Evolutionary conservation across 1,139 yeast genomes (phyloP).

Genomic region (Geotrichum armillariae): DNA sequence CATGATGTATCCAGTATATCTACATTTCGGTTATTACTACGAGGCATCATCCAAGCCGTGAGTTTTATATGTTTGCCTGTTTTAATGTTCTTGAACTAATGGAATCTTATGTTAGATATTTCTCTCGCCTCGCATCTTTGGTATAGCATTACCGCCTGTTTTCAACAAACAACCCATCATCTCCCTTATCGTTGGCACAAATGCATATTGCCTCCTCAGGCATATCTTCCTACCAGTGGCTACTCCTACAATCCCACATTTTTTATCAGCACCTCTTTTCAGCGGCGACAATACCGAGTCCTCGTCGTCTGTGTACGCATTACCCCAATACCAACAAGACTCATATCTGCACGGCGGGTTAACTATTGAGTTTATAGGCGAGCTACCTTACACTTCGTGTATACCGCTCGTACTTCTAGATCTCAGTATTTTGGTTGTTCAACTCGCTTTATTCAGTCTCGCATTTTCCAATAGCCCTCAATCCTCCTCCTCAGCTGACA

Average conservation of each 20-base stretch:
- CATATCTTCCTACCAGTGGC: conserved; percentile 24
- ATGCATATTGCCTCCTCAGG: conserved; percentile 24
- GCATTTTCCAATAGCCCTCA: conserved; percentile 22
- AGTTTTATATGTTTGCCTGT: conserved; percentile 9
- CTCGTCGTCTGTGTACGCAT: not conserved
- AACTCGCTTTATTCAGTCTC: conserved; percentile 29
- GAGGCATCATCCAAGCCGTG: conserved; percentile 29
- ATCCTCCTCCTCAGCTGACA: not conserved
- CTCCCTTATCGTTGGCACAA: conserved; percentile 25
- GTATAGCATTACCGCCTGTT: conserved; percentile 25
- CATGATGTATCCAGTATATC: no score
- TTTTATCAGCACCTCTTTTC: not conserved
- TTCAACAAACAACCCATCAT: conserved; percentile 29
- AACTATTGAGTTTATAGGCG: conserved; percentile 40
- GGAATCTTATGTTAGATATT: conserved; percentile 23
- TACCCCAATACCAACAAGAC: not conserved
- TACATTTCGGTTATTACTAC: conserved; percentile 29
- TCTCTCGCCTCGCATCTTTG: conserved; percentile 28
- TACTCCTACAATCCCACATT: conserved; percentile 15
- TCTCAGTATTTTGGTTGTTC: conserved; percentile 27
- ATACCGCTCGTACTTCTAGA: conserved; percentile 32
- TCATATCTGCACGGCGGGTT: conserved; percentile 36
- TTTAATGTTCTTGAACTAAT: not conserved
- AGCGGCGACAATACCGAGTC: not conserved
- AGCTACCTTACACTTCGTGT: conserved; percentile 26